These are phyloP conservation scores for Pseudozyma sp. DNA, from an alignment of 1,284 basidiomycete species.

Conservation along the genomic window DNA sequence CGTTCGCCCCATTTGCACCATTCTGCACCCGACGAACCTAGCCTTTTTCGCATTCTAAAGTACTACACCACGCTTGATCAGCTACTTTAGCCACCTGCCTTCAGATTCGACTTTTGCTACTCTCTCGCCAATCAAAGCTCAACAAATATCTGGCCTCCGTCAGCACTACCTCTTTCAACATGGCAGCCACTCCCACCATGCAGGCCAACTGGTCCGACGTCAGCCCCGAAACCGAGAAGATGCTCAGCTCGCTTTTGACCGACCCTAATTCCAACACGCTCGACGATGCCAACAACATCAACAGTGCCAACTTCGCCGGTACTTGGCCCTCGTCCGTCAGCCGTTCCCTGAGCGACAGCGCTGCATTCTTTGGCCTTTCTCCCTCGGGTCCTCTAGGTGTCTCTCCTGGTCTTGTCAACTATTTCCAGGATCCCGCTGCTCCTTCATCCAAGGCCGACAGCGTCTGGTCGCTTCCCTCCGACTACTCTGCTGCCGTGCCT, in stretches of 20 bases:
- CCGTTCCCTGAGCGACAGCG: constrained; percentile 15
- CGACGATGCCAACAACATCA: not conserved
- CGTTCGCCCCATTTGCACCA: constrained; percentile 24
- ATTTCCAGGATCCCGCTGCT: constrained; percentile 13
- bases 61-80: not conserved
- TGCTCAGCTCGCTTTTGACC: constrained; percentile 29
- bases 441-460: constrained; percentile 3
- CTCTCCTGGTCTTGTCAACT: constrained; percentile 21
- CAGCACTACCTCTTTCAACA: too few relatives aligned
- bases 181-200: constrained; percentile 13
- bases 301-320: not conserved
- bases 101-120: not conserved
- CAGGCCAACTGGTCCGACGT: constrained; percentile 30
- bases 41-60: not conserved
- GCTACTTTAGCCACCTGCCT: not conserved
- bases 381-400: constrained; percentile 17
- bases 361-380: constrained; percentile 22
- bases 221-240: constrained; percentile 33
- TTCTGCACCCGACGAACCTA: constrained; percentile 23
- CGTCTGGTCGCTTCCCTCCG: constrained; percentile 16
- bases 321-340: constrained; percentile 14
- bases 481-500: not conserved
- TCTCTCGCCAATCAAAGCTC: not conserved
- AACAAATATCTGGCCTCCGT: too few relatives aligned
- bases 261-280: not conserved